Percentiles rank a stretch among this genome's conserved stretches.
These are phyloP conservation scores for Asterophora parasitica DNA, from an alignment of 768 basidiomycete species.

Conservation along the genomic window DNA sequence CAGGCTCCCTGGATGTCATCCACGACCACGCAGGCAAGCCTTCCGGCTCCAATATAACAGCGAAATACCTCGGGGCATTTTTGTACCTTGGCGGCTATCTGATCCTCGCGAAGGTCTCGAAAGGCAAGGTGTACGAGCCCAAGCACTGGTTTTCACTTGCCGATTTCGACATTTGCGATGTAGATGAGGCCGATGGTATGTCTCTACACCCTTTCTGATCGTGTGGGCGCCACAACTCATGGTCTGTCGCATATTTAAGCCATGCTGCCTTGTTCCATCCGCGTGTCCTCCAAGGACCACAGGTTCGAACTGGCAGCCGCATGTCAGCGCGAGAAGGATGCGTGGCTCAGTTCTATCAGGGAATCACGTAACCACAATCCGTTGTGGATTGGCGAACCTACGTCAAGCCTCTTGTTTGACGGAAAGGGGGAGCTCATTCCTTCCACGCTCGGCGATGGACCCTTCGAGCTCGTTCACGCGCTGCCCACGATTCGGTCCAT, in stretches of 20 bases:
- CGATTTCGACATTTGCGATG: constrained; percentile 66
- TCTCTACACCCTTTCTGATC: constrained; percentile 13
- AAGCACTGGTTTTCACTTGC: constrained; percentile 83
- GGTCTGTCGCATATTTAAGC: constrained; percentile 38
- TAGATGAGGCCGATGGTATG: constrained; percentile 72
- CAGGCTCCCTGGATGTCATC: constrained; percentile 86
- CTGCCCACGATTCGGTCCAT: constrained; percentile 56
- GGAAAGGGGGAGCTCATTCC: constrained; percentile 35
- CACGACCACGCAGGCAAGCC: constrained; percentile 53
- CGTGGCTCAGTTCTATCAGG: constrained; percentile 76
- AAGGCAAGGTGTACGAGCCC: constrained; percentile 78
- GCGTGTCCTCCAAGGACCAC: constrained; percentile 62
- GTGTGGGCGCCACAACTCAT: neutral
- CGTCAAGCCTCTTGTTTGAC: constrained; percentile 54
- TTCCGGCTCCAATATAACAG: constrained; percentile 50
- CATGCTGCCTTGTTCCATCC: constrained; percentile 77
- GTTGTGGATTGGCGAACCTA: constrained; percentile 56
- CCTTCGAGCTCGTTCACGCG: constrained; percentile 34
- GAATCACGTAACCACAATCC: constrained; percentile 42
- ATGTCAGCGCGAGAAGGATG: constrained; percentile 76
- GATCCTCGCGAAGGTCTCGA: constrained; percentile 80
- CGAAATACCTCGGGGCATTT: constrained; percentile 89
- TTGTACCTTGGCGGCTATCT: constrained; percentile 84
- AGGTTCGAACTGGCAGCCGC: constrained; percentile 84
- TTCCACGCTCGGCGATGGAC: constrained; percentile 34